Conservation (phyloP, 2,329 filamentous ascomycete species). For the Pseudogymnoascus sp. region DNA sequence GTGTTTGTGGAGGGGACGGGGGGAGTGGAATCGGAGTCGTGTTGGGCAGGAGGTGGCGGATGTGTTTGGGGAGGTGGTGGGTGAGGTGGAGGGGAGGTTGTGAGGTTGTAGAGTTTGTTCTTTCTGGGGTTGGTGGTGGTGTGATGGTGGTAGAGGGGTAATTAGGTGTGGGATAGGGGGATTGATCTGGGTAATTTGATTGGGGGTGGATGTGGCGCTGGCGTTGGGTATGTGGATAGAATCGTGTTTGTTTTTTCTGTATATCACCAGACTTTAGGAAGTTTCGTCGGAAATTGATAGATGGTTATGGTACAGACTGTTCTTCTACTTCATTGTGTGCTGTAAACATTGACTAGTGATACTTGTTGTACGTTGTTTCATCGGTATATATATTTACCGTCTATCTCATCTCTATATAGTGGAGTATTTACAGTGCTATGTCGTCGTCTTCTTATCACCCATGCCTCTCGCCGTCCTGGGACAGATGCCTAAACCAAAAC, state of each 20-base stretch:
- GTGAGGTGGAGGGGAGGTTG: slow-evolving; percentile 35
- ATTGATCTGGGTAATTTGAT: neutral
- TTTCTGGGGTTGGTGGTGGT: neutral
- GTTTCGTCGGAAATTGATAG: neutral
- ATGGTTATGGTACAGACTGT: neutral
- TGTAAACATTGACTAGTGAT: neutral
- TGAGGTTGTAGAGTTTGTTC: neutral
- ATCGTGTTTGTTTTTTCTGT: slow-evolving; percentile 6
- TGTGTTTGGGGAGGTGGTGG: slow-evolving; percentile 68
- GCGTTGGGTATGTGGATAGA: slow-evolving; percentile 1
- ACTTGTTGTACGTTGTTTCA: neutral
- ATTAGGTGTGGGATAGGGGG: neutral
- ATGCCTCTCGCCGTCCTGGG: neutral
- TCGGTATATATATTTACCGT: neutral
- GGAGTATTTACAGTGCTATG: slow-evolving; percentile 1
- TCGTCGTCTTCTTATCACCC: neutral
- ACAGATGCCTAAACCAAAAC: neutral
- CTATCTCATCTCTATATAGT: slow-evolving; percentile 4
- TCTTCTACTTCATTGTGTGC: neutral
- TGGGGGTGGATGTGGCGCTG: neutral
- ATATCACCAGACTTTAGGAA: neutral
- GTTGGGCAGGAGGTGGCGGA: slow-evolving; percentile 56
- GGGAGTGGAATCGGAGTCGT: slow-evolving; percentile 74
- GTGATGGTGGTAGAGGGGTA: neutral
- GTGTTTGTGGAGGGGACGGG: slow-evolving; percentile 69